These are phyloP conservation scores for Multifurca ochricompacta DNA, from an alignment of 768 basidiomycete genomes.

Conservation along the genomic window DNA sequence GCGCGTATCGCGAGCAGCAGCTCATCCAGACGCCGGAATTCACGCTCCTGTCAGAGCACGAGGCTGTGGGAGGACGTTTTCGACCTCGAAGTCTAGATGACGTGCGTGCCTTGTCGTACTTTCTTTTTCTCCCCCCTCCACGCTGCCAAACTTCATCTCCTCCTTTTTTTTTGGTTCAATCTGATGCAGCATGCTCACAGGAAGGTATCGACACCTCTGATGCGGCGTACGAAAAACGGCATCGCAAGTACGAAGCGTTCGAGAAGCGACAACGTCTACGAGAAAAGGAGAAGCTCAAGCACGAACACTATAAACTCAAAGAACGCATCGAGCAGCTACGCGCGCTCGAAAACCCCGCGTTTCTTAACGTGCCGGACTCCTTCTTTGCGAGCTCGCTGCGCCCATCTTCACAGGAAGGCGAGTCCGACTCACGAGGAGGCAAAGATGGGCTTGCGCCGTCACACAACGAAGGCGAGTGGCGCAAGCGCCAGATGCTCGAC, in stretches of 20 bases:
- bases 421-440: neutral
- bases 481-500: conserved; percentile 66
- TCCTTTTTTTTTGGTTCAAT: conserved; percentile 11
- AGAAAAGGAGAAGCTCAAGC: conserved; percentile 87
- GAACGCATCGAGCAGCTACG: conserved; percentile 80
- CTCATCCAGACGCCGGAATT: conserved; percentile 77
- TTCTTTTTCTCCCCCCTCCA: conserved; percentile 5
- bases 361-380: conserved; percentile 52
- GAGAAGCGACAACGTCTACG: conserved; percentile 80
- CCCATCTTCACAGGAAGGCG: conserved; percentile 33
- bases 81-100: conserved; percentile 63
- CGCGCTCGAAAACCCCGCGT: conserved; percentile 63
- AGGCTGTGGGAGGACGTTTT: conserved; percentile 58
- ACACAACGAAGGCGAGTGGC: conserved; percentile 61
- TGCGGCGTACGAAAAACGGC: conserved; percentile 70
- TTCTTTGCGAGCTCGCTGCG: conserved; percentile 36
- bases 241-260: conserved; percentile 78
- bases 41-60: conserved; percentile 37
- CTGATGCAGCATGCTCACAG: conserved; percentile 28
- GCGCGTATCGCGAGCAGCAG: conserved; percentile 58
- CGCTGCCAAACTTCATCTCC: conserved; percentile 8
- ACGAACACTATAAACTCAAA: conserved; percentile 87
- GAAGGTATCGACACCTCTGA: conserved; percentile 66
- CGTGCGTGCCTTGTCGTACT: conserved; percentile 38
- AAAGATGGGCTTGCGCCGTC: conserved; percentile 20